Conservation (phyloP, 345 rosid species). For the Lagerstroemia speciosa region DNA sequence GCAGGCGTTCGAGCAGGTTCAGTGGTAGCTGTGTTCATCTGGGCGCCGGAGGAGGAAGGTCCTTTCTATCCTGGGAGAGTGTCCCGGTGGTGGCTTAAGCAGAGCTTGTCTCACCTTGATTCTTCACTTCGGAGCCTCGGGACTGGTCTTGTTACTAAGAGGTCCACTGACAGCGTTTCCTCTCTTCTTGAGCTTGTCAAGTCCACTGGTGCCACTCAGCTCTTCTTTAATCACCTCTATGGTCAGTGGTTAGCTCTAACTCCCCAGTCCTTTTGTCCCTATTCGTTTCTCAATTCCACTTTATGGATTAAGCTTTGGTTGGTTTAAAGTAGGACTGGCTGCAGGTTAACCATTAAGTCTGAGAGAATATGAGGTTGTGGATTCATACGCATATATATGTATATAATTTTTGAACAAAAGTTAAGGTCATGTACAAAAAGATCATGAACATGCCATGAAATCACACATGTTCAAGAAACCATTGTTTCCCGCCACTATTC, state of each 20-base stretch:
- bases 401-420: too few relatives aligned
- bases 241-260: slow-evolving; percentile 42
- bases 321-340: background rate
- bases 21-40: slow-evolving; percentile 65
- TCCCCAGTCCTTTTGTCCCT: slow-evolving; percentile 3
- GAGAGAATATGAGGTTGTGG: background rate
- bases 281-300: background rate
- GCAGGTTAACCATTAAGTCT: background rate
- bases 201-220: slow-evolving; percentile 86
- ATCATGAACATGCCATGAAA: too few relatives aligned
- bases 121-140: slow-evolving; percentile 88
- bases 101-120: slow-evolving; percentile 83
- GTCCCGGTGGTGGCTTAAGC: slow-evolving; percentile 98
- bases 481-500: too few relatives aligned
- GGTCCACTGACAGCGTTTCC: slow-evolving; percentile 74
- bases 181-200: slow-evolving; percentile 73
- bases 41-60: slow-evolving; percentile 99
- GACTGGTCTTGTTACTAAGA: slow-evolving; percentile 70
- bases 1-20: slow-evolving; percentile 91
- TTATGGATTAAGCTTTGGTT: background rate
- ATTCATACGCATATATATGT: too few relatives aligned
- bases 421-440: too few relatives aligned
- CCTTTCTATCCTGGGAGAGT: slow-evolving; percentile 84
- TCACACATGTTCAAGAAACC: too few relatives aligned
- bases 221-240: slow-evolving; percentile 96